Conservation (phyloP, 139 green algal genomes). For the Chlamydomonas schloesseri region DNA sequence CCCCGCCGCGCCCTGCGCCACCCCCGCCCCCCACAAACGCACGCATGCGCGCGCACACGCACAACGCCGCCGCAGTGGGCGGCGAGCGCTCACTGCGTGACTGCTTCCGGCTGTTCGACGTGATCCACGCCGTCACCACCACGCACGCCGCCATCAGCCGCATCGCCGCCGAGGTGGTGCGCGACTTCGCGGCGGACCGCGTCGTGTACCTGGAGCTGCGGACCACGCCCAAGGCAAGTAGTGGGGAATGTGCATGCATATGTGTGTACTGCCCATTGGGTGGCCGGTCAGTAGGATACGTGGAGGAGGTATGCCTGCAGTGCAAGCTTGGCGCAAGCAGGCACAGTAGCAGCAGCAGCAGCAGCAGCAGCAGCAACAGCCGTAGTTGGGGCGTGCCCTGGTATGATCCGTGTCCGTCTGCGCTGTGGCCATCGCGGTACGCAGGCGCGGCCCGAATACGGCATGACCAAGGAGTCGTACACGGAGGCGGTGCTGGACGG, state of each 20-base stretch:
- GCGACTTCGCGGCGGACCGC: slow-evolving; percentile 74
- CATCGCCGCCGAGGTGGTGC: slow-evolving; percentile 78
- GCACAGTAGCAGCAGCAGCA: too few relatives aligned
- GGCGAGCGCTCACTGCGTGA: slow-evolving; percentile 60
- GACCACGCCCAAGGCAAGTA: slow-evolving; percentile 86
- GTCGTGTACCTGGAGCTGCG: slow-evolving; percentile 85
- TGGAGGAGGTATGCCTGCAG: too few relatives aligned
- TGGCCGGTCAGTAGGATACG: too few relatives aligned
- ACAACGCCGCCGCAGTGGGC: too few relatives aligned
- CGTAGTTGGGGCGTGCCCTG: too few relatives aligned
- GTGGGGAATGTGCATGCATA: neutral
- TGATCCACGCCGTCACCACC: slow-evolving; percentile 85
- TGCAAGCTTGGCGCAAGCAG: too few relatives aligned
- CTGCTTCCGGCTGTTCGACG: slow-evolving; percentile 85
- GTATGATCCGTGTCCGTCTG: too few relatives aligned
- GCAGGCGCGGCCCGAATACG: slow-evolving; percentile 70
- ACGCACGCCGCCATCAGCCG: slow-evolving; percentile 68
- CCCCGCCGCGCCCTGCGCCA: too few relatives aligned
- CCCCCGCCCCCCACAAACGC: neutral
- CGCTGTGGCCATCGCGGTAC: too few relatives aligned
- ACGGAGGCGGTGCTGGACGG: slow-evolving; percentile 77
- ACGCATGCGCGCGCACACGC: neutral
- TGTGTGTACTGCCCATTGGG: too few relatives aligned
- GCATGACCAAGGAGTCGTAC: slow-evolving; percentile 87
- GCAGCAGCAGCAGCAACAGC: too few relatives aligned